A percentile compares a stretch with the other conserved stretches of the same genome.
These are phyloP conservation scores for Penicillium sp. DNA, from an alignment of 2,329 filamentous ascomycete species.

Conservation along the genomic window DNA sequence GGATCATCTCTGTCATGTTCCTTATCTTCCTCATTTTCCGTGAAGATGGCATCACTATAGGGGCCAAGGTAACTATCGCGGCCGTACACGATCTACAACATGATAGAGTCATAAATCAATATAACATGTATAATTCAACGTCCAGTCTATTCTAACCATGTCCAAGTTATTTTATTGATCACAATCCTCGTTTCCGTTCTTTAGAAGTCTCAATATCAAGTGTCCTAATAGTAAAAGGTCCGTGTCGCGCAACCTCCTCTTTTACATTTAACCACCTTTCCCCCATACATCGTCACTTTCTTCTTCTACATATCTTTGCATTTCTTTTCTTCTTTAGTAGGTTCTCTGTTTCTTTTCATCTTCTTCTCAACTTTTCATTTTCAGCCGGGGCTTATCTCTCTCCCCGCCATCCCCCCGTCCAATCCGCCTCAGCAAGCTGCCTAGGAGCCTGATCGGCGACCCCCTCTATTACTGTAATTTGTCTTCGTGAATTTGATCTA, in stretches of 20 bases:
- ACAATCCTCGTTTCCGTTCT: not conserved
- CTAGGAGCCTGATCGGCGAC: constrained; percentile 23
- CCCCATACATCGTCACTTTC: not conserved
- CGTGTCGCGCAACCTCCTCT: not conserved
- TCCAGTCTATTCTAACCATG: not conserved
- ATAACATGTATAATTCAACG: not conserved
- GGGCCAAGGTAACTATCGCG: too few species aligned
- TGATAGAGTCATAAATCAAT: not conserved
- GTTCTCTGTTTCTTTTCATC: not conserved
- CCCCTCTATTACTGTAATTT: constrained; percentile 1
- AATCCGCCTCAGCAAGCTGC: constrained; percentile 5
- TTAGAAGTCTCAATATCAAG: not conserved
- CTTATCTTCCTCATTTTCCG: not conserved
- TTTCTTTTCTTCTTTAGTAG: not conserved
- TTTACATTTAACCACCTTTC: not conserved
- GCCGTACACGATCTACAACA: not conserved
- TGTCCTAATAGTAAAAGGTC: not conserved
- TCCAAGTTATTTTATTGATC: not conserved
- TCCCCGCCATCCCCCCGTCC: not conserved
- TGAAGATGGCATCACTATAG: not conserved
- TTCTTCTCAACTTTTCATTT: not conserved
- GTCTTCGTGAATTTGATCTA: not conserved
- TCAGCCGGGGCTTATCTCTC: not conserved
- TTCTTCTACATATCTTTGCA: not conserved
- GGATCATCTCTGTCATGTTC: not conserved